Percentiles rank a stretch among this genome's conserved stretches.
Conservation (phyloP, 2,329 filamentous ascomycete genomes). For the Thermothelomyces thermophilus region DNA sequence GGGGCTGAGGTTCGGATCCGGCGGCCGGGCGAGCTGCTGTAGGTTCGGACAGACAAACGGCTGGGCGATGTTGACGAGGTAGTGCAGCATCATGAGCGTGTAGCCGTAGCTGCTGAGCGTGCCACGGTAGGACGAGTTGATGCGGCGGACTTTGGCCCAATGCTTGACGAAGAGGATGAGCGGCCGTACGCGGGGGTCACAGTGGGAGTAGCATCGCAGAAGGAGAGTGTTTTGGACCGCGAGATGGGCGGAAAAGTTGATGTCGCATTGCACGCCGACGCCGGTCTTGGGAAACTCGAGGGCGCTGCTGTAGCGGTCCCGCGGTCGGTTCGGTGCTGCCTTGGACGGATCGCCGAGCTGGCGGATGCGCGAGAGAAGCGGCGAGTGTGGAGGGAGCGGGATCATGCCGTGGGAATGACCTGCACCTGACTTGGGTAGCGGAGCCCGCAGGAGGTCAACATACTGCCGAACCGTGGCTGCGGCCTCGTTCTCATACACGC, state of each 20-base stretch:
- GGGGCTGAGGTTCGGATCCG: constrained; percentile 34
- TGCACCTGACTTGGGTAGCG: constrained; percentile 25
- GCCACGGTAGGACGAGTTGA: constrained; percentile 81
- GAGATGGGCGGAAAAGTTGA: constrained; percentile 83
- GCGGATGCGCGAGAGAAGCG: constrained; percentile 39
- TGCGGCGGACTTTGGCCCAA: constrained; percentile 79
- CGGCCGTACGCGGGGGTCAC: constrained; percentile 68
- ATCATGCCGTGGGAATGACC: constrained; percentile 31
- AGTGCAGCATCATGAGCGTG: constrained; percentile 87
- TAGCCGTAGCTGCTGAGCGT: constrained; percentile 88
- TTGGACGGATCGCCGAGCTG: constrained; percentile 44
- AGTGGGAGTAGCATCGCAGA: constrained; percentile 74
- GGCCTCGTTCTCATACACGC: constrained; percentile 37
- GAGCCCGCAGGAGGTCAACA: constrained; percentile 41
- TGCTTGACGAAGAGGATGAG: constrained; percentile 84
- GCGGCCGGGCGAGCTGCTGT: constrained; percentile 50
- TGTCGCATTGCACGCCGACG: constrained; percentile 81
- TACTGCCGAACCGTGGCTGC: constrained; percentile 40
- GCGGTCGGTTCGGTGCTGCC: constrained; percentile 44
- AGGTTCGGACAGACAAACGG: constrained; percentile 83
- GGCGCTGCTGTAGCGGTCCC: constrained; percentile 48
- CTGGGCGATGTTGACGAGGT: constrained; percentile 71
- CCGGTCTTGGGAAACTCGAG: constrained; percentile 73
- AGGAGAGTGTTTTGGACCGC: constrained; percentile 78
- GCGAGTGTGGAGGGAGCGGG: constrained; percentile 31